Evolutionary conservation across 352 stramenopile species (phyloP).

Genomic region (Pilasporangium apinafurcum): DNA sequence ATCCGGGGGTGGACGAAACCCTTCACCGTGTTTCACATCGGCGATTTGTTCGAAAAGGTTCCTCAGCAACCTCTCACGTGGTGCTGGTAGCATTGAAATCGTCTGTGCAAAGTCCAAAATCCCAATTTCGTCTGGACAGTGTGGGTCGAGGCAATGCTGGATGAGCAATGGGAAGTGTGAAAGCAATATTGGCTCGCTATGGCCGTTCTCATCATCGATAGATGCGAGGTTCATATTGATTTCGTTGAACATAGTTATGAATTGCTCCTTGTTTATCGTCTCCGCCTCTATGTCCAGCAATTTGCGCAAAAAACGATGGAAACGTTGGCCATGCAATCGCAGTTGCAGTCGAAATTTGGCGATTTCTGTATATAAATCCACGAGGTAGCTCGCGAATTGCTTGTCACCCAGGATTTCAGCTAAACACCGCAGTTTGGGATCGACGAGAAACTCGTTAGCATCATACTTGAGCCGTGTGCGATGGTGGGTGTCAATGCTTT

Average conservation of each 20-base stretch:
- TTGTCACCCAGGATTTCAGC: constrained; percentile 37
- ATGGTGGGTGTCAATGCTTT: constrained; percentile 5
- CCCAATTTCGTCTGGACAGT: constrained; percentile 4
- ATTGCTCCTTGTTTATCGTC: constrained; percentile 2
- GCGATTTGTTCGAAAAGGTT: constrained; percentile 57
- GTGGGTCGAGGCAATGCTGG: constrained; percentile 37
- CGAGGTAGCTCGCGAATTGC: constrained; percentile 32
- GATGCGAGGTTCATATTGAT: neutral
- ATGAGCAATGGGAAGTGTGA: constrained; percentile 37
- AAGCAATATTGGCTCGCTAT: constrained; percentile 12
- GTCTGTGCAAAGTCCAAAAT: constrained; percentile 28
- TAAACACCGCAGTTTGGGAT: constrained; percentile 39
- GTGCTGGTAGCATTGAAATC: constrained; percentile 22
- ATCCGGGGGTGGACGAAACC: constrained; percentile 34
- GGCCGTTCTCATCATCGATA: too few species aligned
- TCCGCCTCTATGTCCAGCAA: constrained; percentile 6
- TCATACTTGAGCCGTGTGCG: constrained; percentile 1
- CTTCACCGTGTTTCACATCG: constrained; percentile 33
- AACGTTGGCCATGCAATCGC: constrained; percentile 21
- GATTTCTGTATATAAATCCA: constrained; percentile 32
- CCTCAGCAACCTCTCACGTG: constrained; percentile 28
- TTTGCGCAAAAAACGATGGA: constrained; percentile 12
- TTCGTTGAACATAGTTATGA: constrained; percentile 7
- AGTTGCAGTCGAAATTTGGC: constrained; percentile 20
- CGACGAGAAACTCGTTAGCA: constrained; percentile 11